phyloP scores from a whole-genome alignment of 2,329 filamentous ascomycete species.

The Penicillium concentricum region DNA sequence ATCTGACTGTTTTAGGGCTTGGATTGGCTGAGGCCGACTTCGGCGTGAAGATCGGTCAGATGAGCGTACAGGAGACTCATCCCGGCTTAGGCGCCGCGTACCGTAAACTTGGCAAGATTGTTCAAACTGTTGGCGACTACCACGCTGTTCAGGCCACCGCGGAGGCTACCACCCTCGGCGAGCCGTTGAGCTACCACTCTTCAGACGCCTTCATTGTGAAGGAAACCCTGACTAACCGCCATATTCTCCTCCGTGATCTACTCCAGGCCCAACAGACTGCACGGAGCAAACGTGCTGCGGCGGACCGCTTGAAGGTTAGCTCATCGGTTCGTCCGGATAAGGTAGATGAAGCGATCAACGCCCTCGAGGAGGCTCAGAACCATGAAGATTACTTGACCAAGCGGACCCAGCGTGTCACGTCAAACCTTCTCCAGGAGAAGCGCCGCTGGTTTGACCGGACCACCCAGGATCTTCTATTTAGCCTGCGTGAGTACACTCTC shows the following conservation, averaged over 20 bases:
- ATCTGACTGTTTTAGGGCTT: slow-evolving; percentile 59
- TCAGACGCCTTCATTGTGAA: slow-evolving; percentile 97
- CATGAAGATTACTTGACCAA: slow-evolving; percentile 78
- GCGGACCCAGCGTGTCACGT: slow-evolving; percentile 85
- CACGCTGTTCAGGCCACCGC: slow-evolving; percentile 96
- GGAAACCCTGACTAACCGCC: slow-evolving; percentile 94
- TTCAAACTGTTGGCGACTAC: slow-evolving; percentile 91
- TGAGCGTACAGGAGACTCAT: slow-evolving; percentile 89
- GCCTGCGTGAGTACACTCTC: slow-evolving; percentile 87
- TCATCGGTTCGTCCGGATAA: slow-evolving; percentile 89
- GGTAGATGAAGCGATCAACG: slow-evolving; percentile 93
- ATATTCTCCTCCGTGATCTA: slow-evolving; percentile 91
- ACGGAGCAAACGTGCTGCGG: slow-evolving; percentile 77
- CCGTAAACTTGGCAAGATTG: slow-evolving; percentile 87
- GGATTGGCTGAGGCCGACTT: slow-evolving; percentile 91
- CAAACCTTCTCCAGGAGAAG: slow-evolving; percentile 83
- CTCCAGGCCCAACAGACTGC: slow-evolving; percentile 85
- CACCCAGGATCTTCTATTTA: slow-evolving; percentile 74
- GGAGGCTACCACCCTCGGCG: slow-evolving; percentile 90
- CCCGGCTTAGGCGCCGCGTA: slow-evolving; percentile 85
- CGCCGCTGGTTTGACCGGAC: slow-evolving; percentile 89
- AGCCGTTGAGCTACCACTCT: slow-evolving; percentile 92
- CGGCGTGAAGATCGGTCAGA: slow-evolving; percentile 80
- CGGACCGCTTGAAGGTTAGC: slow-evolving; percentile 82
- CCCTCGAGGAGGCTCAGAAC: slow-evolving; percentile 81